Base-by-base conservation (phyloP, 352 stramenopile species). In the Pythium inflatum region DNA sequence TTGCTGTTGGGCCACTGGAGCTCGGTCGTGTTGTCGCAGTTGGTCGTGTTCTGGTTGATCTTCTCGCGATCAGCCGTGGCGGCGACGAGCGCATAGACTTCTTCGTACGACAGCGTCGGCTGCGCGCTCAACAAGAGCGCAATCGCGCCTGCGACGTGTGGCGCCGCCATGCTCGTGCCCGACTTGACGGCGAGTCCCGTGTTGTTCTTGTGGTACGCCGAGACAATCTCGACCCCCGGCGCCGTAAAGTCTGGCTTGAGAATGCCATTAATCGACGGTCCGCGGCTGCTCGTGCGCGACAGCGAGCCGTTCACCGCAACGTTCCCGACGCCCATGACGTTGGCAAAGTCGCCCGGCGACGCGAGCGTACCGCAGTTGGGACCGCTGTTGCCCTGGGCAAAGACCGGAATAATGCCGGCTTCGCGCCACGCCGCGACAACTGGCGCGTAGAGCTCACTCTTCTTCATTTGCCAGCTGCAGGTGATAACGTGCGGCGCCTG, bases 221-320 rank as follows among this genome's bases (percentile, higher is more conserved):
- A 76, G 40, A 58, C 24, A 31, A 78, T 55, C 1, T 34, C 2
- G 2, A 58, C 11, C 14, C 72, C 72, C 2, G 72, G 72, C 2
- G 72, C 72, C 14, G 66, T 58, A n/a, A 78, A 8, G n/a, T 76
- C 68, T 0, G 72, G 68, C 57, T 76, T 76, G n/a, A 76, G n/a
- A 25, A 59, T 25, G 16, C 62, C 54, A 22, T 34, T 58, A 0
- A 63, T 25, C 18, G 55, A 18, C 2, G 72, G 68, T 9, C 72
- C 72, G 7, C 54, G 45, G 59, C 69, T 75, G 33, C 38, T 67
- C 3, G 57, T 66, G 43, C 33, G 63, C 16, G 58, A 45, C 16
- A 80, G 40, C n/a, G 65, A 55, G 30, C 33, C 59, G 60, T 74
- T 67, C 12, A 33, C 55, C 30, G 28, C 61, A 11, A 68, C 63